Evolutionary conservation across 148 eudicot species (phyloP).

Genomic region (Dianthus caryophyllus): DNA sequence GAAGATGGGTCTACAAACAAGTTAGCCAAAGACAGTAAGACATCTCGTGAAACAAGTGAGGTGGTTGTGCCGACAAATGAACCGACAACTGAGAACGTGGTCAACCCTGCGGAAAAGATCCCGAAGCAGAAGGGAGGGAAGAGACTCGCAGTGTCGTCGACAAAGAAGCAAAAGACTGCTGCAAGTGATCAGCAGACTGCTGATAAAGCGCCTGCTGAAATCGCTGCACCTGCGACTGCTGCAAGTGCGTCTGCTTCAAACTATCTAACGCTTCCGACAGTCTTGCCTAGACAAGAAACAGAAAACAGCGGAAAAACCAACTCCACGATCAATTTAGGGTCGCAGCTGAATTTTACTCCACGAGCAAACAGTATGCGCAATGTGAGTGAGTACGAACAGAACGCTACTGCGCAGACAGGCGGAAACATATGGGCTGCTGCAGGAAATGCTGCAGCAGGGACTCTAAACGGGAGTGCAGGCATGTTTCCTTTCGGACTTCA

Average conservation of each 20-base stretch:
- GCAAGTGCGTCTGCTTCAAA: conserved; percentile 20
- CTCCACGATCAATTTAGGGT: conserved; percentile 7
- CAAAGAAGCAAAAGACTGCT: conserved; percentile 24
- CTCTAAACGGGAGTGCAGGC: conserved; percentile 17
- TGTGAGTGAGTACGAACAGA: conserved; percentile 26
- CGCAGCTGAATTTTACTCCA: conserved; percentile 17
- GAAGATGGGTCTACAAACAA: conserved; percentile 19
- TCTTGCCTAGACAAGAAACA: conserved; percentile 21
- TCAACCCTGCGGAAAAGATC: background rate
- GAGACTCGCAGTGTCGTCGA: conserved; percentile 13
- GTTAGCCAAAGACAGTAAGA: conserved; percentile 19
- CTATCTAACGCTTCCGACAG: conserved; percentile 22
- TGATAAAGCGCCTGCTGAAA: conserved; percentile 14
- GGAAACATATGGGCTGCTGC: conserved; percentile 14
- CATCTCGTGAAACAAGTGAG: conserved; percentile 15
- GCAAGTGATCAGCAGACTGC: conserved; percentile 17
- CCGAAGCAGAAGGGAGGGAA: conserved; percentile 31
- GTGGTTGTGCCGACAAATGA: conserved; percentile 24
- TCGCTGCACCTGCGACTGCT: conserved; percentile 5
- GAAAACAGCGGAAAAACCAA: conserved; percentile 14
- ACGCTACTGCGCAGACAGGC: background rate
- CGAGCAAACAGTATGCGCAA: conserved; percentile 19
- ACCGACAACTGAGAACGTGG: conserved; percentile 14
- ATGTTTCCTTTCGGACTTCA: conserved; percentile 28
- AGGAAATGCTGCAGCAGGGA: conserved; percentile 20